Base-by-base conservation (phyloP, 2,329 filamentous ascomycete species). In the Colletotrichum liaoningense region DNA sequence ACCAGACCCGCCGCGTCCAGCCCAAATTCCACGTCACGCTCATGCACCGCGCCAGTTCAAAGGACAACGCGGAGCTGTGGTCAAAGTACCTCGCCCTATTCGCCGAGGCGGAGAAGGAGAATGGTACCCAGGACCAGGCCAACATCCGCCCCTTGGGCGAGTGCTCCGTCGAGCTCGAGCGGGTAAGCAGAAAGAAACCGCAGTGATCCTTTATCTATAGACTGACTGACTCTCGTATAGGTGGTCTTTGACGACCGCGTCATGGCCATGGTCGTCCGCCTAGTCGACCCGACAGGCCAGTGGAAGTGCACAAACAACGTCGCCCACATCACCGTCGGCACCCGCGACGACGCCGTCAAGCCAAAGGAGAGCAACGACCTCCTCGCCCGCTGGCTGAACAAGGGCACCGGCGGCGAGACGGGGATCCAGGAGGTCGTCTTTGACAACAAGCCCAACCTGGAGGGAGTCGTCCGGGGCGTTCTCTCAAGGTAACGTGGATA, bases 341-440 rank as follows among this genome's bases (percentile, higher is more conserved):
- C 97, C 0, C 90, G 91, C 11, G 89, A 92, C 76, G 83, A 87
- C 59, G 82, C 87, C 8, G 90, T 98, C 78, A 98, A 98, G 85
- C 96, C 97, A 0, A 95, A 94, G 83, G 96, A 99, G 86, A 97
- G 95, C 84, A 99, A 99, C 80, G 92, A 94, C 72, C 78, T 99
- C 79, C 82, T 99, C 71, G 87, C 87, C 75, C 86, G 87, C 73
- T 98, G 96, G 96, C 80, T 97, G 74, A 87, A 92, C 75, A 76
- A 82, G 35, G 89, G 88, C 1, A 81, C 83, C 28, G 83, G 84
- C 2, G 83, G 77, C 1, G 81, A 81, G n/a, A 85, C 83, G 49
- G 80, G 81, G 14, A 87, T 90, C 35, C 75, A 79, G 5, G 89
- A 90, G 69, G 76, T 89, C 22, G 80, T 86, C 11, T 84, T 91